Evolutionary conservation across 208 protist species (phyloP).

Genomic region (Wallacemonas sp.): DNA sequence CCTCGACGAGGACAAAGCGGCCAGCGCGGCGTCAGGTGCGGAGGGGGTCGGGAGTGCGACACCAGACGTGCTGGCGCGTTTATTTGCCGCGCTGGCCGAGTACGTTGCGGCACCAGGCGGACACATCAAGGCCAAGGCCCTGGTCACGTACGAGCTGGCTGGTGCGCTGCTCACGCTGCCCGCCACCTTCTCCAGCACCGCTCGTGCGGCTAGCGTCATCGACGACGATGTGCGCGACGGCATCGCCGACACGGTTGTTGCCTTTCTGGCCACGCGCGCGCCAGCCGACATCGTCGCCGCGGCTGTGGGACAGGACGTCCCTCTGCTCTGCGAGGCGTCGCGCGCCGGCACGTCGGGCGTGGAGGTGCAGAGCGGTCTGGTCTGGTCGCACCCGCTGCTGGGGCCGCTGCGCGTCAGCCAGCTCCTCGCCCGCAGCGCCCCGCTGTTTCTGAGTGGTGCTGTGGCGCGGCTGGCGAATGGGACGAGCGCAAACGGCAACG

Average conservation of each 20-base stretch:
- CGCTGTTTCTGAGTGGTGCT: constrained; percentile 35
- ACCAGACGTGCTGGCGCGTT: neutral
- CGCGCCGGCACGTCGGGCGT: neutral
- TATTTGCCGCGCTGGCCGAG: constrained; percentile 3
- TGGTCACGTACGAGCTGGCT: constrained; percentile 28
- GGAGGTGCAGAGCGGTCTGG: neutral
- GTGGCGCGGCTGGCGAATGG: constrained; percentile 20
- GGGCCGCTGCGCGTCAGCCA: constrained; percentile 28
- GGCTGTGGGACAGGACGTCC: neutral
- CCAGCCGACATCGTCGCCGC: constrained; percentile 15
- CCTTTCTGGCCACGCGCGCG: constrained; percentile 9
- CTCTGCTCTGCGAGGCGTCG: neutral
- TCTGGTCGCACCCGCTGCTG: constrained; percentile 26
- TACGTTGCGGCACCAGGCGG: constrained; percentile 19
- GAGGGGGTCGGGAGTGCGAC: neutral
- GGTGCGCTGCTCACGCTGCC: constrained; percentile 9
- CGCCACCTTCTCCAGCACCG: neutral
- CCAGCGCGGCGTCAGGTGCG: constrained; percentile 8
- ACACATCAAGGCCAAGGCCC: constrained; percentile 28
- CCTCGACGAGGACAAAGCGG: neutral
- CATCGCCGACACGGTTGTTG: constrained; percentile 20
- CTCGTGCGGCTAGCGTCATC: neutral
- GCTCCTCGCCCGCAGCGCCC: constrained; percentile 24
- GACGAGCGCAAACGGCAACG: neutral
- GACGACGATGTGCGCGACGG: neutral